These are phyloP conservation scores for Trypethelium eluteriae DNA, from an alignment of 495 filamentous ascomycete species.

Conservation along the genomic window DNA sequence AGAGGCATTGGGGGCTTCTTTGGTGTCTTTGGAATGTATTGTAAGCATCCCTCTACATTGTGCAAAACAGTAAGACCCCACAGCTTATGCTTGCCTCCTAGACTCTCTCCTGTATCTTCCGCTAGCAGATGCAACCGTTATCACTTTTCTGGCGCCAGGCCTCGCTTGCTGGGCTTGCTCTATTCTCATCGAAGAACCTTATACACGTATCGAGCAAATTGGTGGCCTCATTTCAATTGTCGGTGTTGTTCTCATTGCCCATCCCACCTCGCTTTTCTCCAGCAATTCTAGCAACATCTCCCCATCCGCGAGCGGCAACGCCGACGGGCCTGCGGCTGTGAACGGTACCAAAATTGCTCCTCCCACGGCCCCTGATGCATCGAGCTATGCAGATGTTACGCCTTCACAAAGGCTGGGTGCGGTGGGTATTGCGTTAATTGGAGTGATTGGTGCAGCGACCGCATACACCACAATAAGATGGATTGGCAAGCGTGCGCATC, in stretches of 20 bases:
- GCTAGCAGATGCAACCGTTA: slow-evolving; percentile 82
- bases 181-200: slow-evolving; percentile 66
- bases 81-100: slow-evolving; percentile 22
- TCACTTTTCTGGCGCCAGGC: slow-evolving; percentile 81
- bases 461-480: slow-evolving; percentile 76
- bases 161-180: slow-evolving; percentile 79
- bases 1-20: slow-evolving; percentile 75
- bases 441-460: slow-evolving; percentile 69
- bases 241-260: slow-evolving; percentile 80
- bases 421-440: slow-evolving; percentile 65
- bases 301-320: slow-evolving; percentile 29
- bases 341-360: slow-evolving; percentile 27
- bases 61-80: neutral
- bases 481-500: slow-evolving; percentile 78
- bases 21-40: slow-evolving; percentile 74
- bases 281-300: slow-evolving; percentile 14
- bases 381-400: slow-evolving; percentile 41
- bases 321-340: slow-evolving; percentile 32
- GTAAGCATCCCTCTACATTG: slow-evolving; percentile 33
- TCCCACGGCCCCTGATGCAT: slow-evolving; percentile 19
- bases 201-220: slow-evolving; percentile 67
- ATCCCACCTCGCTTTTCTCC: slow-evolving; percentile 53
- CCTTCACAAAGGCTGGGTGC: slow-evolving; percentile 63
- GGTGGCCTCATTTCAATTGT: slow-evolving; percentile 67
- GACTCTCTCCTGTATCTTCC: slow-evolving; percentile 82